Base-by-base conservation (phyloP, 495 filamentous ascomycete species). In the Neurospora africana region DNA sequence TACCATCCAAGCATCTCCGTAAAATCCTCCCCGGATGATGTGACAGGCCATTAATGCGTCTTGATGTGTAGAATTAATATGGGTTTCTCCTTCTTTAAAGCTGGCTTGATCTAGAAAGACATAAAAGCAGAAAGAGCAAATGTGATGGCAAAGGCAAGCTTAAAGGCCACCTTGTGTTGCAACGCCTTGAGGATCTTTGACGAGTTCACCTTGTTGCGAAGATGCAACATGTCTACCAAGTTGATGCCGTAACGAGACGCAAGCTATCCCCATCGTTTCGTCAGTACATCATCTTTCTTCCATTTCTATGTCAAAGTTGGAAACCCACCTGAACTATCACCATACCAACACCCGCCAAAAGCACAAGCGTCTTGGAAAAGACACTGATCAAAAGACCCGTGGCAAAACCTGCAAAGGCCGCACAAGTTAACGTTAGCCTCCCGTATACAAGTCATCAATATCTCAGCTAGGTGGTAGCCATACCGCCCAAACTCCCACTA, bases 111-210 rank as follows among this genome's bases (percentile, higher is more conserved):
- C 72, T 86, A 89, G 77, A 91, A 89, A 37, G 85, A 81, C 79
- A 86, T 85, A 82, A 95, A 92, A 1, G 90, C 91, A 40, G 92
- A 92, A 76, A 95, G 81, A 15, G 90, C 89, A 85, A 95, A 95
- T 37, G 91, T 91, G 6, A 83, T 74, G 11, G 91, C 92, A 76
- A 95, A 95, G 44, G 88, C 89, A 10, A 95, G 75, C 84, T 94
- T 95, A 77, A 96, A 93, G 0, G 90, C 90, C 23, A 87, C 83
- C 77, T 94, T 87, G 72, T 89, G 85, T 74, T 87, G 86, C 71
- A 95, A 79, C 5, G 88, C 85, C 2, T 84, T 81, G 74, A 76
- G 84, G 74, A 79, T 89, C 80, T 43, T 91, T 86, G 74, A 97
- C 75, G 78, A 81, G n/a, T 76, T 73, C 23, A 81, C 17, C 33